Conservation (phyloP, 768 basidiomycete species). For the Naganishia randhawae region DNA sequence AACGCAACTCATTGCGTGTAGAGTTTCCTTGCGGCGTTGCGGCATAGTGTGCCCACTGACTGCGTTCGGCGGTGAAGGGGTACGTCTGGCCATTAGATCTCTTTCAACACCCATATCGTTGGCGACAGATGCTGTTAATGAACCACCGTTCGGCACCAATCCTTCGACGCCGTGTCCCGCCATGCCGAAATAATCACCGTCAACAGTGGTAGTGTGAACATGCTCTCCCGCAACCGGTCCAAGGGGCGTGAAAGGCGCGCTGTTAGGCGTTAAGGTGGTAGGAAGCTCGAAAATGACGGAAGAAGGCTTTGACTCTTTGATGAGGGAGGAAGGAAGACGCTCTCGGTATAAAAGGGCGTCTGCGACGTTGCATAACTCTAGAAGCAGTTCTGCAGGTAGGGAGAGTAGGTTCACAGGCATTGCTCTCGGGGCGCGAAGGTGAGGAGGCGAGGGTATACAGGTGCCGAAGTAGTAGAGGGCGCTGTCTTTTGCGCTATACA, state of each 20-base stretch:
- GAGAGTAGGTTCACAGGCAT: no score
- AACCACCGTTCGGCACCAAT: background rate
- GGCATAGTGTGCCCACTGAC: background rate
- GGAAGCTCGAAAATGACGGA: background rate
- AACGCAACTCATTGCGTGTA: background rate
- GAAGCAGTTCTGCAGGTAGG: no score
- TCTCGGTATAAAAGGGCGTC: no score
- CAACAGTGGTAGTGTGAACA: background rate
- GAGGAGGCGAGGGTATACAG: no score
- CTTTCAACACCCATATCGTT: background rate
- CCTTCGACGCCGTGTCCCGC: background rate
- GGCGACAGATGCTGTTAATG: no score
- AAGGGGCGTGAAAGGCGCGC: slow-evolving; percentile 9
- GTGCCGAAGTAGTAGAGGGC: no score
- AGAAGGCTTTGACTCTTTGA: no score
- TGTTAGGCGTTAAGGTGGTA: background rate
- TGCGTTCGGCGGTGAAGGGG: background rate
- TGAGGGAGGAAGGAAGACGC: no score
- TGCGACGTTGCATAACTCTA: no score
- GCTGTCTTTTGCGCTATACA: no score
- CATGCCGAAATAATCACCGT: background rate
- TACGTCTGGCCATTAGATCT: background rate
- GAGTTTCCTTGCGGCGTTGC: background rate
- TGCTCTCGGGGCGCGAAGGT: no score
- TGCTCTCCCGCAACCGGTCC: background rate